Evolutionary conservation across 805 yeast species (phyloP), one percentile per base, ranked within the genome.

Genomic region (Candida ulmi): DNA sequence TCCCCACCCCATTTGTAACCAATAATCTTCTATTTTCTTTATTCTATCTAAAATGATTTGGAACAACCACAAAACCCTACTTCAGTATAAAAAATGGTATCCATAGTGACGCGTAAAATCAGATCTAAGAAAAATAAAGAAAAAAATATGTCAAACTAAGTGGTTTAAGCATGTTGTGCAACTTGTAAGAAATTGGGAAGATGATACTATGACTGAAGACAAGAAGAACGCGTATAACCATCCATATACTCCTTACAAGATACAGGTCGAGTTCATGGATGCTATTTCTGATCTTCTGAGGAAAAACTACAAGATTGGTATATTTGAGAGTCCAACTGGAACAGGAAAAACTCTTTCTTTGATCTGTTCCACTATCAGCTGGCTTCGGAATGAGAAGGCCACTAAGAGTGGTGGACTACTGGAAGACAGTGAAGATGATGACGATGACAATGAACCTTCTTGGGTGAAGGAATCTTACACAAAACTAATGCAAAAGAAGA

Each of bases 261-360:
- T 88, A 45, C 98, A 90, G 57, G 32, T 72, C 17, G 74, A 80
- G 43, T 72, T 90, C 47, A 90, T 90, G 97, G 63, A 67, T 24
- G 74, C 80, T 17, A 70, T 91, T n/a, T 83, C 83, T 50, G 73
- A 73, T 18, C 71, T 85, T 2, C 66, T 90, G 15, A 66, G 68
- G 5, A 66, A 69, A 11, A 58, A 53, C 33, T 73, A 68, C 51
- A 86, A 83, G 54, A 66, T 90, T 2, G 95, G 95, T 0, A 68
- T 90, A 2, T 81, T 90, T 52, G 97, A 90, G 57, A 82, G 93
- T 41, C 98, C 98, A 0, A 90, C 98, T 0, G 98, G 98, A 7
- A 86, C 90, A 2, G 97, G 98, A 3, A 90, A 90, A 60, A 88
- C 97, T 0, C 64, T 91, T 3, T 87, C 96, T 0, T 62, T 90